Evolutionary conservation across 768 basidiomycete genomes (phyloP), one percentile per base, ranked within the genome.

Genomic region (Atractiella rhizophila): DNA sequence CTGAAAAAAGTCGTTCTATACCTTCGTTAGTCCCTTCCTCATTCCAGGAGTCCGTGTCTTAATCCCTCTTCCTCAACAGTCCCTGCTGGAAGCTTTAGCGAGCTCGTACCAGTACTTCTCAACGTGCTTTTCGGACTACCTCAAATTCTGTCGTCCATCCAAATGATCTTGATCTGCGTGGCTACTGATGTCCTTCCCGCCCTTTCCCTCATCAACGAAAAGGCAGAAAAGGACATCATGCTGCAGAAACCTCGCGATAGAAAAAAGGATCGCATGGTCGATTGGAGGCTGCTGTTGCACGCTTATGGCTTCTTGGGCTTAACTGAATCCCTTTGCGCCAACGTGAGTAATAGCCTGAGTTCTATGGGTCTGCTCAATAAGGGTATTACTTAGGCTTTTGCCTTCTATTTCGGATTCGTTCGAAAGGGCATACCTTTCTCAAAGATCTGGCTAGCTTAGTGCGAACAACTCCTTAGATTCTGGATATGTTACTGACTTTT

Each of bases 191-290:
- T 73, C 13, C 56, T 64, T 51, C 56, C 70, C 50, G 54, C 71
- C 4, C 61, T 74, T 7, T 63, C 68, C 21, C 55, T 73, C 42
- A 67, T 67, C 43, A 62, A 66, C 48, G 71, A 73, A 53, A 63
- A 66, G 24, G 70, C 71, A n/a, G 72, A 74, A 56, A 58, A 64
- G 1, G 71, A 69, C 30, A 58, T 74, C 4, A 57, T 74, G 23
- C 54, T 60, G 4, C 63, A 70, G 21, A 66, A 65, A 43, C 71
- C 72, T 0, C 62, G 71, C 24, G 63, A 72, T 44, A 61, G 63
- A 18, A 65, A 68, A 50, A 69, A 59, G 29, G 71, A 73, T 41
- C 61, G 67, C 12, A 60, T 74, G 9, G 68, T 65, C 4, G 62
- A 71, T 48, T 60, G 61, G 59, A 64, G 60, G 42, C 55, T 68